phyloP scores from a whole-genome alignment of 768 basidiomycete species.

The Tremella fuciformis region DNA sequence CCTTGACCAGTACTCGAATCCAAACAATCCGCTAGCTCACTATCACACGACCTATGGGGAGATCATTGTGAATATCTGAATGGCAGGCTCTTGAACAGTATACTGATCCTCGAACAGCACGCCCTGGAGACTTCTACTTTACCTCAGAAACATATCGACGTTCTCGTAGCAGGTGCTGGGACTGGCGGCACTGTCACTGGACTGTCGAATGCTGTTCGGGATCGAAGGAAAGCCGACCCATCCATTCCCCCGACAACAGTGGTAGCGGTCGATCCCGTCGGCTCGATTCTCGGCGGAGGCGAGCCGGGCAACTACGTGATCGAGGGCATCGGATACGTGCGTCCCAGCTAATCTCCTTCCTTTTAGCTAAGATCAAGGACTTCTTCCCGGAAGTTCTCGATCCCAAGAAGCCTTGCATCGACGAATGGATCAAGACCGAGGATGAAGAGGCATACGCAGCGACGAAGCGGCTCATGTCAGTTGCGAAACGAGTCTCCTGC shows the following conservation, averaged over 20 bases:
- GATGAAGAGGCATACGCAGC: constrained; percentile 78
- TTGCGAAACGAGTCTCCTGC: not conserved
- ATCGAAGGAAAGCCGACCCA: constrained; percentile 10
- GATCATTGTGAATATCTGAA: constrained; percentile 59
- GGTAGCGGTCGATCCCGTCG: constrained; percentile 91
- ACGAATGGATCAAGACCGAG: constrained; percentile 71
- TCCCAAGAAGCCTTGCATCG: constrained; percentile 60
- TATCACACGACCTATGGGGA: constrained; percentile 87
- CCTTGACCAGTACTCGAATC: constrained; percentile 73
- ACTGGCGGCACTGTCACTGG: constrained; percentile 97
- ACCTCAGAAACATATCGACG: constrained; percentile 56
- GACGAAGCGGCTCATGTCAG: constrained; percentile 66
- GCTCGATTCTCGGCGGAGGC: constrained; percentile 72
- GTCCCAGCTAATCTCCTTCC: constrained; percentile 6
- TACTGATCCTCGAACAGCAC: constrained; percentile 51
- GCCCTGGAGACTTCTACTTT: constrained; percentile 59
- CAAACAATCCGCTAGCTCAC: constrained; percentile 84
- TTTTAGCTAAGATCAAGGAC: constrained; percentile 54
- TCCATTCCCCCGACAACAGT: constrained; percentile 52
- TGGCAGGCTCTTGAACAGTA: constrained; percentile 26
- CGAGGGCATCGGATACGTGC: constrained; percentile 80
- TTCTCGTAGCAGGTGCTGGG: constrained; percentile 79
- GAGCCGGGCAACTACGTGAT: constrained; percentile 65
- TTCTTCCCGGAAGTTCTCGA: constrained; percentile 84
- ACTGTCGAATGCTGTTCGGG: constrained; percentile 36